Conservation (phyloP, 208 protist species). For the Tritrichomonas foetus region DNA sequence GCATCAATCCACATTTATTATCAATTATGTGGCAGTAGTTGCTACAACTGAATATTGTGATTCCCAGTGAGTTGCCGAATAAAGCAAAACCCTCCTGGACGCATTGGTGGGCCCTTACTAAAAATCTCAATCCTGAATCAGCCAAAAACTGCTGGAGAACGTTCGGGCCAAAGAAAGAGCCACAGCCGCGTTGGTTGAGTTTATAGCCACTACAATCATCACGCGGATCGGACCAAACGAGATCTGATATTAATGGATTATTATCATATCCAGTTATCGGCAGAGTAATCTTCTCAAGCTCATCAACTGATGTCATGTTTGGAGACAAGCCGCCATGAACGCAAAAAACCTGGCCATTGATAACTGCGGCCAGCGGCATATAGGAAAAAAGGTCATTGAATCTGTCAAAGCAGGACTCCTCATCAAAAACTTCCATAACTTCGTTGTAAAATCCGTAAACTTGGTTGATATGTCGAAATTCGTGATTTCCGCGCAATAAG, state of each 20-base stretch:
- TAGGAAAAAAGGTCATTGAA: constrained; percentile 99
- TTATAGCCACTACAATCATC: background rate
- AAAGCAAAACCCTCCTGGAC: background rate
- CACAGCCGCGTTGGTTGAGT: background rate
- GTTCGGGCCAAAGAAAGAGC: background rate
- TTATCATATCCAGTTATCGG: constrained; percentile 50
- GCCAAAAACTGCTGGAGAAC: background rate
- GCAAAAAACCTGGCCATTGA: constrained; percentile 64
- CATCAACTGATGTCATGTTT: constrained; percentile 67
- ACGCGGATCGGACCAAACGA: constrained; percentile 90
- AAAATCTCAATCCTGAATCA: background rate
- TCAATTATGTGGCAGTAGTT: background rate
- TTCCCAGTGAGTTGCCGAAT: background rate
- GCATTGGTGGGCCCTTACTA: background rate
- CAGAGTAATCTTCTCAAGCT: constrained; percentile 68
- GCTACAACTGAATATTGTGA: background rate
- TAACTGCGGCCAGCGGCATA: constrained; percentile 87
- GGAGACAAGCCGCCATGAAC: constrained; percentile 75
- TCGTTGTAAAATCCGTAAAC: constrained; percentile 98
- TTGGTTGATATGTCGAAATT: constrained; percentile 81
- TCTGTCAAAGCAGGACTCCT: constrained; percentile 78
- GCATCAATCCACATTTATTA: background rate
- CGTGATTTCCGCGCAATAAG: constrained; percentile 82
- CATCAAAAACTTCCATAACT: constrained; percentile 53
- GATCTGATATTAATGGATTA: constrained; percentile 82